These are phyloP conservation scores for Hyphopichia wangnamkhiaoensis DNA, from an alignment of 1,139 yeast genomes.

Conservation along the genomic window DNA sequence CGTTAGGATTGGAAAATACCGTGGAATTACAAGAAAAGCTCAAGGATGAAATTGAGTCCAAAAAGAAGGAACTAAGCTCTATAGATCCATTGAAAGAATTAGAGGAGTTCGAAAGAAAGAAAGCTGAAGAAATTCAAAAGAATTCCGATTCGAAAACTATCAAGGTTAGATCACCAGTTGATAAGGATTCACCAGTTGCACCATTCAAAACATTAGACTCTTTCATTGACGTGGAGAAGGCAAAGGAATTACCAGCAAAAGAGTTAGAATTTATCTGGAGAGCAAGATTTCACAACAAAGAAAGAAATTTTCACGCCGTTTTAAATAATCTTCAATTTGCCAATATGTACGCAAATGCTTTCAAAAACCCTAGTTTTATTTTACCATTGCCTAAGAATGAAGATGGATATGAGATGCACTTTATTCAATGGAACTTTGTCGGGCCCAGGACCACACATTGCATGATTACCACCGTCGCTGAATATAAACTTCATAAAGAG, in stretches of 20 bases:
- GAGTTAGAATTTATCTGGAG: conserved; percentile 89
- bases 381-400: conserved; percentile 64
- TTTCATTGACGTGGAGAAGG: conserved; percentile 69
- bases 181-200: conserved; percentile 41
- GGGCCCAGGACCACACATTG: conserved; percentile 87
- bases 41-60: conserved; percentile 59
- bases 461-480: conserved; percentile 88
- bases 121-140: conserved; percentile 31
- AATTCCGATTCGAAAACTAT: conserved; percentile 61
- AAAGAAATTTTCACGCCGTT: conserved; percentile 64
- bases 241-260: conserved; percentile 52
- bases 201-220: conserved; percentile 75
- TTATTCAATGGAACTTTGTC: conserved; percentile 90
- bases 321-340: conserved; percentile 59
- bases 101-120: conserved; percentile 53
- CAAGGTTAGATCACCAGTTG: conserved; percentile 57
- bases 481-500: conserved; percentile 86
- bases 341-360: conserved; percentile 64
- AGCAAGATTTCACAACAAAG: conserved; percentile 71
- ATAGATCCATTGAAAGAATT: conserved; percentile 73
- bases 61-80: conserved; percentile 56
- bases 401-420: conserved; percentile 79
- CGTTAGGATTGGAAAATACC: conserved; percentile 43
- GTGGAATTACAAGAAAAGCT: conserved; percentile 65
- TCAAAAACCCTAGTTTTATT: conserved; percentile 72